Evolutionary conservation across 495 filamentous ascomycete genomes (phyloP), one percentile per base, ranked within the genome.

Genomic region (Penicillium argentinense): DNA sequence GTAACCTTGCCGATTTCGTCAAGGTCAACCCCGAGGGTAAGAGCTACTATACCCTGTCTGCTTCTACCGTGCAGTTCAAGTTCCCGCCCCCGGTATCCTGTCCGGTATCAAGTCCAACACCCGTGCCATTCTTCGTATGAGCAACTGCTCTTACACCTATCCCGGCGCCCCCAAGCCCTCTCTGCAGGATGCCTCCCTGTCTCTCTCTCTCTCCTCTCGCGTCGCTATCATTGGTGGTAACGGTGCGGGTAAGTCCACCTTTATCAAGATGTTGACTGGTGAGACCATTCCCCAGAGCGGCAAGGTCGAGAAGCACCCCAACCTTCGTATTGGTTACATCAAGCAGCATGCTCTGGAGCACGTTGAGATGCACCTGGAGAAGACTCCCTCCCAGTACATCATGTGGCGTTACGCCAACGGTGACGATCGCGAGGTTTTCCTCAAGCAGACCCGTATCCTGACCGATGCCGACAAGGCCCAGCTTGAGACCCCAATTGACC

Each of bases 331-430:
- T 60, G 95, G 95, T 36, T 97, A 97, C 77, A 96, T 97, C 78
- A 96, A 97, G 75, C 95, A 99, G 72, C 95, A 97, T 64, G 95
- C 95, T 14, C 80, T 99, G 9, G 93, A 99, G 76, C 93, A 97
- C 80, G 92, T 99, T 9, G 91, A 97, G 72, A 95, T 96, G 92
- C 93, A 99, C 62, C 79, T 99, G 54, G 93, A 99, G 66, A 97
- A 97, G 81, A 99, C 93, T 3, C 93, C 93, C 7, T 96, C 92
- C 62, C 93, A 99, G 68, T 99, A 99, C 61, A 78, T 99, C 24
- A 92, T 97, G 74, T 99, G 93, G 93, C 89, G 93, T 49, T 99
- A 97, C 60, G 88, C 88, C 40, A 88, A 96, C 62, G 93, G 93
- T 54, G 92, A 96, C 54, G 93, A 99, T 62, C 87, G 93, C 38